Conservation (phyloP, 345 rosid species). For the Populus nigra region DNA sequence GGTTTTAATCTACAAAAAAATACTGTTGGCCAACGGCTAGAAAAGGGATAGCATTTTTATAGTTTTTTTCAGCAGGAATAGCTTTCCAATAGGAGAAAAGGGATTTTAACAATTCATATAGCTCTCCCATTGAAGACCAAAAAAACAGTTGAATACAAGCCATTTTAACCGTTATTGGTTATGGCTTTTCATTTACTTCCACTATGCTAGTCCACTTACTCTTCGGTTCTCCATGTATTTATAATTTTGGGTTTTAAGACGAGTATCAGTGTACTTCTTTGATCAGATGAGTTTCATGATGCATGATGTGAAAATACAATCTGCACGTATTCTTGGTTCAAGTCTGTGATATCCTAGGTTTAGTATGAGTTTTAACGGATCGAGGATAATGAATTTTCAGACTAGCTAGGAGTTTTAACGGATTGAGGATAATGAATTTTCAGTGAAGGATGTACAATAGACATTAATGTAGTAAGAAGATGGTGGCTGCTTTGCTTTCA, state of each 20-base stretch:
- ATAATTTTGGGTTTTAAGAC: neutral
- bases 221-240: neutral
- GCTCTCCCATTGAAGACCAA: too few relatives aligned
- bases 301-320: constrained; percentile 19
- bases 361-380: neutral
- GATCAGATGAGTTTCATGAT: constrained; percentile 63
- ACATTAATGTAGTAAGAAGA: neutral
- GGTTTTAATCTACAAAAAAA: constrained; percentile 63
- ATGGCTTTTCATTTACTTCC: neutral
- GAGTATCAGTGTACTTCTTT: constrained; percentile 27
- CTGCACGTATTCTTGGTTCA: neutral
- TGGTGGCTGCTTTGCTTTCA: neutral
- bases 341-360: neutral
- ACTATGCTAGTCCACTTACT: neutral
- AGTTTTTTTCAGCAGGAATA: too few relatives aligned
- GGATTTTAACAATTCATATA: too few relatives aligned
- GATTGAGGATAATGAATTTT: too few relatives aligned
- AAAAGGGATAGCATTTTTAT: too few relatives aligned
- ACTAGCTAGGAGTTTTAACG: too few relatives aligned
- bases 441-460: neutral
- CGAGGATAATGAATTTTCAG: too few relatives aligned
- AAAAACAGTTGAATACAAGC: too few relatives aligned
- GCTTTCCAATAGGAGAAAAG: too few relatives aligned
- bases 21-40: neutral
- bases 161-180: neutral